Conservation (phyloP, 2,329 filamentous ascomycete species). For the Daldinia sp. region DNA sequence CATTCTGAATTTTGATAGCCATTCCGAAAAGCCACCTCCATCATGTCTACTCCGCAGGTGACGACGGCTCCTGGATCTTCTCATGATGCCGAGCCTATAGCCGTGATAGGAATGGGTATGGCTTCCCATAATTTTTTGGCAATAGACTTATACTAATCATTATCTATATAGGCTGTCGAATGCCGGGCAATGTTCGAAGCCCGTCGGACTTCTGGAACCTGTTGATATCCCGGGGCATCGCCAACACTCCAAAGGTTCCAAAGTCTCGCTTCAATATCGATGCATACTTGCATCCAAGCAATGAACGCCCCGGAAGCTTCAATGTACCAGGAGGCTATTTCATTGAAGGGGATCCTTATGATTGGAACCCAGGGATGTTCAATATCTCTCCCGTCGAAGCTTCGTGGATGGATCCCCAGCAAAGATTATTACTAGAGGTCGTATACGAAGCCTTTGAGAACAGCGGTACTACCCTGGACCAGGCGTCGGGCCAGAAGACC, state of each 20-base stretch:
- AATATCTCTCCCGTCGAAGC: constrained; percentile 54
- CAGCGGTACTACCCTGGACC: constrained; percentile 49
- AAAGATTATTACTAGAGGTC: constrained; percentile 54
- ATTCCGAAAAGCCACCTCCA: not conserved
- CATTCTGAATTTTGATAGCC: not conserved
- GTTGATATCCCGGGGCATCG: not conserved
- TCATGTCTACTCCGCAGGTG: not conserved
- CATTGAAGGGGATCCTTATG: constrained; percentile 15
- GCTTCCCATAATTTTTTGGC: not conserved
- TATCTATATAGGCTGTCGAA: not conserved
- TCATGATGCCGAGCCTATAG: not conserved
- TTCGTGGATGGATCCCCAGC: constrained; percentile 56
- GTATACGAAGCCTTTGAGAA: constrained; percentile 57
- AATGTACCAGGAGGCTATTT: constrained; percentile 21
- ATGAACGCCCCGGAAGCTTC: constrained; percentile 3
- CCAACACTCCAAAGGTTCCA: not conserved
- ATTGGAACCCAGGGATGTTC: constrained; percentile 56
- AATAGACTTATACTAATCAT: constrained; percentile 11
- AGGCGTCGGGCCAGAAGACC: constrained; percentile 42
- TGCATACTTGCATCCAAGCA: not conserved
- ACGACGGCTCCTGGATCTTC: not conserved
- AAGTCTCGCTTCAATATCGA: constrained; percentile 1
- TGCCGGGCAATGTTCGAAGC: not conserved
- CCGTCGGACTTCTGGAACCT: not conserved
- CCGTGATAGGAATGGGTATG: not conserved